Conservation (phyloP, 1,139 yeast genomes). For the Debaryomyces udenii region DNA sequence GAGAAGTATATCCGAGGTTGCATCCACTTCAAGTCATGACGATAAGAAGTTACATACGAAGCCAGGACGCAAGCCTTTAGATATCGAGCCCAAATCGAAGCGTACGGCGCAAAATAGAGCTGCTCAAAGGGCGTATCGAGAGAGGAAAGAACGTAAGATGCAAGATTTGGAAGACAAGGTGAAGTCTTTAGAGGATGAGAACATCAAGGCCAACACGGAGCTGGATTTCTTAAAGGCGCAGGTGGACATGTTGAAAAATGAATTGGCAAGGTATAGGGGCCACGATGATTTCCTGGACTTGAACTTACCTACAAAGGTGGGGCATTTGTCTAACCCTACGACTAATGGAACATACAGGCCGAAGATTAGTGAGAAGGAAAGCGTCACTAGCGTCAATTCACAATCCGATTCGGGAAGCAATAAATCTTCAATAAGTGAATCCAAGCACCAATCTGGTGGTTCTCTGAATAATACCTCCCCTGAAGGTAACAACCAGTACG, state of each 20-base stretch:
- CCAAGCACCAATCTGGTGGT: slow-evolving; percentile 7
- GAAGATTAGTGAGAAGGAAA: slow-evolving; percentile 3
- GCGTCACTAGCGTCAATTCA: slow-evolving; percentile 5
- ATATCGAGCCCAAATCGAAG: slow-evolving; percentile 79
- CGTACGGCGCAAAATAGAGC: slow-evolving; percentile 97
- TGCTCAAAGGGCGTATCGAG: slow-evolving; percentile 95
- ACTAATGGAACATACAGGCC: slow-evolving; percentile 14
- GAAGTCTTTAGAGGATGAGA: slow-evolving; percentile 66
- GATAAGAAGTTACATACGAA: slow-evolving; percentile 44
- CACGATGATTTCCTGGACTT: slow-evolving; percentile 39
- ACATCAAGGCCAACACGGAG: slow-evolving; percentile 65
- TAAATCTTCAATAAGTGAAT: slow-evolving; percentile 15
- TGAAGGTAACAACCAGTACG: slow-evolving; percentile 18
- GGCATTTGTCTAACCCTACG: slow-evolving; percentile 32
- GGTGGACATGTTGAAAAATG: slow-evolving; percentile 72
- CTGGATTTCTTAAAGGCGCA: slow-evolving; percentile 75
- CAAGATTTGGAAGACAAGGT: slow-evolving; percentile 85
- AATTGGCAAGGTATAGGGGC: slow-evolving; percentile 67
- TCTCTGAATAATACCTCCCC: slow-evolving; percentile 27
- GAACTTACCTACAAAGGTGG: slow-evolving; percentile 37
- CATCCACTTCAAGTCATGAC: slow-evolving; percentile 28
- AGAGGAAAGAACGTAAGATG: slow-evolving; percentile 87
- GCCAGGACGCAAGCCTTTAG: slow-evolving; percentile 70
- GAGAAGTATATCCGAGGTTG: slow-evolving; percentile 36
- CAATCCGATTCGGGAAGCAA: slow-evolving; percentile 12